Conservation (phyloP, 2,329 filamentous ascomycete genomes). For the Chrysoporthe austroafricana region DNA sequence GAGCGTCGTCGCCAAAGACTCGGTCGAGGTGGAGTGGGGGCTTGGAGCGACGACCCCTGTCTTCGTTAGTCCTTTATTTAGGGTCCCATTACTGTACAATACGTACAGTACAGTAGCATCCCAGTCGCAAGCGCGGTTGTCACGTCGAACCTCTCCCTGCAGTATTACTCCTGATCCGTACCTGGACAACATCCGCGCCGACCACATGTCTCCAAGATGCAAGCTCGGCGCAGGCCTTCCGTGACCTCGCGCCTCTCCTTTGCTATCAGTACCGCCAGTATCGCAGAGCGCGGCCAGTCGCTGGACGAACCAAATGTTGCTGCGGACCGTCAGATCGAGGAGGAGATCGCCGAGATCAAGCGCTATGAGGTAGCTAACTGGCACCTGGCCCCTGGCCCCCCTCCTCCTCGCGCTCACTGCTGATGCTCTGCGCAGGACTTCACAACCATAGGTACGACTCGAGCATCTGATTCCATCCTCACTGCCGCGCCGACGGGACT, state of each 20-base stretch:
- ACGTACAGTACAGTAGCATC: not conserved
- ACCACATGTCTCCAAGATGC: constrained; percentile 28
- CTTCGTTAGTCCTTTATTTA: not conserved
- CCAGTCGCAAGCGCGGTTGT: constrained; percentile 28
- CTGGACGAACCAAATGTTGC: constrained; percentile 50
- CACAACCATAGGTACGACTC: constrained; percentile 78
- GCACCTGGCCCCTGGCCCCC: not conserved
- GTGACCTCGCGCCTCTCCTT: constrained; percentile 69
- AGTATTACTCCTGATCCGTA: not conserved
- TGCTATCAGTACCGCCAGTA: constrained; percentile 60
- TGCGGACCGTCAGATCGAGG: constrained; percentile 75
- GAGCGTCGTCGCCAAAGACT: not conserved
- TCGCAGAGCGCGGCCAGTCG: constrained; percentile 62
- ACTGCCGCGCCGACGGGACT: not conserved
- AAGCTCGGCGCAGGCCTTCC: constrained; percentile 53
- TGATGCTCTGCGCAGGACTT: constrained; percentile 68
- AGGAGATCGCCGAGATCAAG: constrained; percentile 97
- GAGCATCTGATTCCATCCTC: constrained; percentile 28
- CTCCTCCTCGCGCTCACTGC: not conserved
- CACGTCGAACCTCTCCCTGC: constrained; percentile 29
- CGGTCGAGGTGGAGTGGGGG: not conserved
- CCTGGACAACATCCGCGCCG: constrained; percentile 15
- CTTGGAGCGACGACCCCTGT: not conserved
- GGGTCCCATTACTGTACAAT: not conserved
- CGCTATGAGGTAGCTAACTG: constrained; percentile 73